phyloP scores from a whole-genome alignment of 208 protist genomes.

The Trypanosoma platydactyli region DNA sequence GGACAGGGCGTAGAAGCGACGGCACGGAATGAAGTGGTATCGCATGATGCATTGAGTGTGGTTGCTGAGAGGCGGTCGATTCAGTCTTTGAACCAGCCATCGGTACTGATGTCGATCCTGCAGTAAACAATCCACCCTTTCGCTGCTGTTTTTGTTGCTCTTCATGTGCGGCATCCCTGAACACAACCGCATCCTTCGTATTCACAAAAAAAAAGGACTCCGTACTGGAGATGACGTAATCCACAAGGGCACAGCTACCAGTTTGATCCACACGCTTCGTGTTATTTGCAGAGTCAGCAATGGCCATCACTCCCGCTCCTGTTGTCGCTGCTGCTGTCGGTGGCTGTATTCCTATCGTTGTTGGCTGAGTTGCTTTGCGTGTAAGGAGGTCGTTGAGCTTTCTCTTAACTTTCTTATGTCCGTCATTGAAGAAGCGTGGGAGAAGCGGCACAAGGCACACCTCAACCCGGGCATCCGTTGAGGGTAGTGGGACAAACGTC shows the following conservation, averaged over 20 bases:
- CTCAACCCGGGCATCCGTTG: conserved; percentile 44
- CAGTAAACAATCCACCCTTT: neutral
- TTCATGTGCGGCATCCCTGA: neutral
- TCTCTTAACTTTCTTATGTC: conserved; percentile 43
- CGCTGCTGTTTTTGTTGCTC: conserved; percentile 9
- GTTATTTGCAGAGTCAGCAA: neutral
- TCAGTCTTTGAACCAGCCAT: neutral
- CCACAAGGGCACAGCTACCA: conserved; percentile 8
- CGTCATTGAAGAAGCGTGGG: conserved; percentile 86
- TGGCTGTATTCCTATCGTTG: neutral
- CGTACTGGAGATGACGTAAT: conserved; percentile 28
- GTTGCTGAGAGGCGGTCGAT: conserved; percentile 5
- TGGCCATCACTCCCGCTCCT: neutral
- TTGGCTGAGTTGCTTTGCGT: neutral
- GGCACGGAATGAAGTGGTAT: conserved; percentile 2
- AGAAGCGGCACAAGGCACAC: conserved; percentile 80
- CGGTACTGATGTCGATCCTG: neutral
- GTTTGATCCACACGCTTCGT: conserved; percentile 12
- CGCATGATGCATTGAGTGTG: neutral
- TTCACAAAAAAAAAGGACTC: conserved; percentile 28
- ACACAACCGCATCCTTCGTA: conserved; percentile 21
- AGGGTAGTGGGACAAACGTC: conserved; percentile 60
- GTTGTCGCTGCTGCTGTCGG: neutral
- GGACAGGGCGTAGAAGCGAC: conserved; percentile 66
- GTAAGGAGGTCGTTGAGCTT: conserved; percentile 30